Evolutionary conservation across 345 rosid genomes (phyloP).

Genomic region (Brassica carinata): DNA sequence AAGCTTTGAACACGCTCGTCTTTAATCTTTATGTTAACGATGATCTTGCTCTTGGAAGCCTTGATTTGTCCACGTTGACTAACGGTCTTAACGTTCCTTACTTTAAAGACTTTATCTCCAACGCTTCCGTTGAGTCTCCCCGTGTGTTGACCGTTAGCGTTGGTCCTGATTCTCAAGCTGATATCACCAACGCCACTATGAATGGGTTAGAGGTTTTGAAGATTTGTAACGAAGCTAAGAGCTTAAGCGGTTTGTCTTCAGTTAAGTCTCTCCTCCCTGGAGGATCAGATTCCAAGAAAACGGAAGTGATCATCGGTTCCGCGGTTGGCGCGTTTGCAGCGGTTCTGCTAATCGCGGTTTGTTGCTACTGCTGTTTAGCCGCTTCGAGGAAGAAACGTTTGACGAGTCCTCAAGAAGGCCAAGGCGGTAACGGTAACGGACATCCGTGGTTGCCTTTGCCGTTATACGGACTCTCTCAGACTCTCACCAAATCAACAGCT

Average conservation of each 20-base stretch:
- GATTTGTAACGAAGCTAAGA: constrained; percentile 74
- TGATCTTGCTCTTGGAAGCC: constrained; percentile 64
- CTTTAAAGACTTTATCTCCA: constrained; percentile 78
- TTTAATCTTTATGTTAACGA: constrained; percentile 84
- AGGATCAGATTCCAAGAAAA: constrained; percentile 44
- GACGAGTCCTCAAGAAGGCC: constrained; percentile 56
- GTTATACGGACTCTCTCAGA: constrained; percentile 85
- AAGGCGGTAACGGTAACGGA: constrained; percentile 19
- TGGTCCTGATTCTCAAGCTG: constrained; percentile 77
- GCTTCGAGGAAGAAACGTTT: constrained; percentile 36
- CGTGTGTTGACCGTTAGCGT: constrained; percentile 71
- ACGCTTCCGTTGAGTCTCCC: constrained; percentile 54
- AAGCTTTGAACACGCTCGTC: constrained; percentile 67
- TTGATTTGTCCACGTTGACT: constrained; percentile 69
- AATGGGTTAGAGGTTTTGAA: constrained; percentile 92
- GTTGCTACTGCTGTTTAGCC: constrained; percentile 60
- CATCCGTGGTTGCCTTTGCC: constrained; percentile 89
- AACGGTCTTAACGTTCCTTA: constrained; percentile 60
- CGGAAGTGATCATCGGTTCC: constrained; percentile 51
- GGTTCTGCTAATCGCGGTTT: constrained; percentile 52
- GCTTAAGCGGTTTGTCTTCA: constrained; percentile 69
- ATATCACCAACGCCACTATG: constrained; percentile 63
- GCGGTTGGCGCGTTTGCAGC: constrained; percentile 49
- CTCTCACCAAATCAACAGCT: constrained; percentile 77
- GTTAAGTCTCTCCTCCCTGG: constrained; percentile 61